Base-by-base conservation (phyloP, 805 yeast species). In the Nakazawaea ishiwadae region DNA sequence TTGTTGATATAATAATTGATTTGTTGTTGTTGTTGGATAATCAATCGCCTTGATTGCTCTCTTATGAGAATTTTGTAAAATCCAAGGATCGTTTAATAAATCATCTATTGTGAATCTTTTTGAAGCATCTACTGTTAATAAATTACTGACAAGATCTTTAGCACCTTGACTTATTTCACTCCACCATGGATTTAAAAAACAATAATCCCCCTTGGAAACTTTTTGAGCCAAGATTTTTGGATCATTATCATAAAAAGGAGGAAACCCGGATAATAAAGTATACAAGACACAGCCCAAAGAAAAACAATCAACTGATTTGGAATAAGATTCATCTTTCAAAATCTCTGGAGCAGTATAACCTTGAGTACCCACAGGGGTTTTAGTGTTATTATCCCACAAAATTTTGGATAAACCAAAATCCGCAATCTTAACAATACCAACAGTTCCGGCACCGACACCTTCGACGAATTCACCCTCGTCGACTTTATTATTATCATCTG, bases 111-210 rank as follows among this genome's bases (percentile, higher is more conserved):
- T 75, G 48, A 81, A 83, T 51, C 95, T 68, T 40, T 71, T 72
- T 10, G 67, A 66, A 1, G 93, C 90, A 56, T 85, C 79, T 12
- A 82, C 83, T 20, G 81, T 80, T 48, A 85, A 65, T 58, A 85
- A 68, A 51, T 75, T 78, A 4, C 73, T 61, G 11, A 85, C 85
- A 51, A 85, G 71, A 51, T 73, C 73, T 54, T 84, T 85, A 20
- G 89, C 90, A 28, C 79, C 87, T 30, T 57, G 61, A 38, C 82
- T 71, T 27, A 85, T 81, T 56, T 85, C 95, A 60, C 84, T 93
- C 87, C 93, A 85, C 95, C 95, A 85, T 1, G 95, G 95, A 45
- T 74, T 65, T 40, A 85, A 65, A 56, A 84, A 85, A n/a, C 77
- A 74, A 59, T 73, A 85, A 43, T 84, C 81, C 27, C 93, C 95